Evolutionary conservation across 306 rosid genomes (phyloP).

Genomic region (Vigna hirtella): DNA sequence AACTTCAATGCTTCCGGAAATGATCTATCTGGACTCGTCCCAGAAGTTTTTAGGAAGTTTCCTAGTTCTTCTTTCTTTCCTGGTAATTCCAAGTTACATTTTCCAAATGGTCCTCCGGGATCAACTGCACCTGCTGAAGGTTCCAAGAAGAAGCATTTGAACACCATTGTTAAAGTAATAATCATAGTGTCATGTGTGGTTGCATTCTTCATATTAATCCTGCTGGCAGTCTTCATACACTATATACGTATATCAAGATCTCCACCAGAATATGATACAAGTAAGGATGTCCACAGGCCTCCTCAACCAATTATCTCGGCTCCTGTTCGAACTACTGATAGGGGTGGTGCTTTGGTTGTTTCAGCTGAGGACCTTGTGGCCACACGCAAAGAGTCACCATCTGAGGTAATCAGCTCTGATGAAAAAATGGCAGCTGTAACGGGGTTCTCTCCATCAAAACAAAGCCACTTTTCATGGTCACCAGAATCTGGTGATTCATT

Average conservation of each 20-base stretch:
- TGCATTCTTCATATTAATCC: constrained; percentile 72
- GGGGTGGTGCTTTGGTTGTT: constrained; percentile 73
- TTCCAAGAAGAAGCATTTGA: constrained; percentile 66
- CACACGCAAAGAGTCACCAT: constrained; percentile 76
- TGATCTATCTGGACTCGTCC: constrained; percentile 88
- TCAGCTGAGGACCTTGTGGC: constrained; percentile 87
- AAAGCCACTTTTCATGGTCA: constrained; percentile 88
- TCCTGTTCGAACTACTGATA: constrained; percentile 53
- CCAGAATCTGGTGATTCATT: constrained; percentile 88
- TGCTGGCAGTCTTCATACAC: constrained; percentile 84
- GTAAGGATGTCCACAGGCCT: constrained; percentile 55
- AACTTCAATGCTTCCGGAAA: constrained; percentile 84
- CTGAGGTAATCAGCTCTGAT: constrained; percentile 70
- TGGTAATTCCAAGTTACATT: constrained; percentile 67
- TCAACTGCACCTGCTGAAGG: constrained; percentile 48
- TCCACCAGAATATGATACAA: constrained; percentile 53
- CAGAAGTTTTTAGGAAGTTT: constrained; percentile 77
- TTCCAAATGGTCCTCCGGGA: constrained; percentile 71
- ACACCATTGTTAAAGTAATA: constrained; percentile 76
- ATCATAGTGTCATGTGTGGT: constrained; percentile 87
- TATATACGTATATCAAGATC: constrained; percentile 76
- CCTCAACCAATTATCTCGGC: constrained; percentile 65
- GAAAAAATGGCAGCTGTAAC: constrained; percentile 69
- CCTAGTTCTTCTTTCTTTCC: constrained; percentile 88
- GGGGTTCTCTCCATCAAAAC: constrained; percentile 87